Conservation (phyloP, 2,329 filamentous ascomycete genomes). For the Ceratocystis eucalypticola region DNA sequence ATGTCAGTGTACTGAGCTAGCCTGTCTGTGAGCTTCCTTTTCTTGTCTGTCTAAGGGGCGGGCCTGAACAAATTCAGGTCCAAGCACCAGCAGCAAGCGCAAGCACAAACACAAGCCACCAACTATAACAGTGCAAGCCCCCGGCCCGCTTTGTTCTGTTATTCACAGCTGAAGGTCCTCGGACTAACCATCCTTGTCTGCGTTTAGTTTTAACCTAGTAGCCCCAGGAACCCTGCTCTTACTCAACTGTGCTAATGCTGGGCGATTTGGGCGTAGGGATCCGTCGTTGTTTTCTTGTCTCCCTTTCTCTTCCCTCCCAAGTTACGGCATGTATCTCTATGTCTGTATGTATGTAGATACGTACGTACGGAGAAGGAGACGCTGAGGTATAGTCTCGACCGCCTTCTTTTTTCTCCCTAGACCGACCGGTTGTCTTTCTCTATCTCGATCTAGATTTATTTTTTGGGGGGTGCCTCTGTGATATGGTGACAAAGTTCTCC, state of each 20-base stretch:
- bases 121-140: neutral
- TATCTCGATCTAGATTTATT: neutral
- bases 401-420: neutral
- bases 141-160: neutral
- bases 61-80: neutral
- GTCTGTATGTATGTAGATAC: neutral
- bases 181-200: neutral
- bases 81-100: neutral
- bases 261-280: too few species aligned
- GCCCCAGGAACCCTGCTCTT: neutral
- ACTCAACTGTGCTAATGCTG: too few species aligned
- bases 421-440: neutral
- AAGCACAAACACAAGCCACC: neutral
- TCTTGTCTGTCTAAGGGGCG: neutral
- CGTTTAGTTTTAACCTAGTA: neutral
- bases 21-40: conserved; percentile 10
- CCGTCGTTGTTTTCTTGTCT: neutral
- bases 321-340: neutral
- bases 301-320: neutral
- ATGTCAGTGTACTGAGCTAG: conserved; percentile 9
- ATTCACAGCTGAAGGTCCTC: neutral
- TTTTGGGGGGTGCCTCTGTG: neutral
- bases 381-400: neutral
- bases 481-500: neutral
- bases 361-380: neutral